These are phyloP conservation scores for Vicia sativa DNA, from an alignment of 306 rosid genomes.

Conservation along the genomic window DNA sequence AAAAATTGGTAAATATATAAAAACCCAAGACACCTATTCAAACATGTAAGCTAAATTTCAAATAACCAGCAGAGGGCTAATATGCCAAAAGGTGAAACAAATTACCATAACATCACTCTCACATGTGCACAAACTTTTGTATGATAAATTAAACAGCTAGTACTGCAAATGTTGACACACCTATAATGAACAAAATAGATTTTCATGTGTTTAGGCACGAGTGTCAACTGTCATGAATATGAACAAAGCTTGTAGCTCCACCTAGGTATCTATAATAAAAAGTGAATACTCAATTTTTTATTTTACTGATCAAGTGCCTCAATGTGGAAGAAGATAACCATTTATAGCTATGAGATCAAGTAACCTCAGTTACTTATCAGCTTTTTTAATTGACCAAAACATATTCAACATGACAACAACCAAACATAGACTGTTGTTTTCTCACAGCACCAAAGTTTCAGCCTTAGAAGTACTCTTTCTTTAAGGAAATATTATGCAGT, in stretches of 20 bases:
- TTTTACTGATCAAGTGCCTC: conserved; percentile 29
- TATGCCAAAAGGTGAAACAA: conserved; percentile 5
- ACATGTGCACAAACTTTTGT: neutral
- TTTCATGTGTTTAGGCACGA: conserved; percentile 12
- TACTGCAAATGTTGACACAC: conserved; percentile 1
- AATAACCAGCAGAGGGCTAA: conserved; percentile 19
- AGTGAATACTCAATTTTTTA: neutral
- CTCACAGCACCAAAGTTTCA: neutral
- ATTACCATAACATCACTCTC: neutral
- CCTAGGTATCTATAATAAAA: conserved; percentile 10
- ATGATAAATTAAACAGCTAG: neutral
- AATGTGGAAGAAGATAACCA: conserved; percentile 17
- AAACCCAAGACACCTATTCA: conserved; percentile 14
- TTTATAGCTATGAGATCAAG: conserved; percentile 16
- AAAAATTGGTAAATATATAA: neutral
- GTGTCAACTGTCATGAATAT: conserved; percentile 11
- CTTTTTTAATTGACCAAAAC: conserved; percentile 4
- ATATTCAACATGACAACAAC: conserved; percentile 28
- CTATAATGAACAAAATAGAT: conserved; percentile 10
- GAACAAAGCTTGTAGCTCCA: conserved; percentile 15
- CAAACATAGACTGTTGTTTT: conserved; percentile 2
- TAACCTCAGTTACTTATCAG: conserved; percentile 8
- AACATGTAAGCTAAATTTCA: conserved; percentile 22
- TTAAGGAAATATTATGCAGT: conserved; percentile 16
- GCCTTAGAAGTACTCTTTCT: conserved; percentile 8